Conservation (phyloP, 2,329 filamentous ascomycete genomes). For the Ceratocystis cubensis region DNA sequence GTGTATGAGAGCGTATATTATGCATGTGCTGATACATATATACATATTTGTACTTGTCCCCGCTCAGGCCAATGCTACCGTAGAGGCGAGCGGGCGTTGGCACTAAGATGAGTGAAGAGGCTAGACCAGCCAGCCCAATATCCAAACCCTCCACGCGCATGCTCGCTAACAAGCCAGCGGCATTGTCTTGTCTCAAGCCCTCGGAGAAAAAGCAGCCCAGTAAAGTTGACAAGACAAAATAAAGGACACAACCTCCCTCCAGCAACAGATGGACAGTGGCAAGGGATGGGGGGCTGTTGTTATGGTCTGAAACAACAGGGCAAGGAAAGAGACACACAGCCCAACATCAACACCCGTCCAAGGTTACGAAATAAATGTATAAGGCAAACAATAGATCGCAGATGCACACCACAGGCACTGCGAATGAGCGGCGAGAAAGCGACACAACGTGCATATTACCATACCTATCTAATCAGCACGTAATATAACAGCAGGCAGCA, state of each 20-base stretch:
- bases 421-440: background rate
- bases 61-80: background rate
- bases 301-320: constrained; percentile 2
- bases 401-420: no score
- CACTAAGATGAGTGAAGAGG: background rate
- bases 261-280: background rate
- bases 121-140: no score
- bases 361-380: background rate
- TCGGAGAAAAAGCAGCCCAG: background rate
- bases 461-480: background rate
- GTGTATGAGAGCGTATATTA: background rate
- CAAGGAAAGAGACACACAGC: background rate
- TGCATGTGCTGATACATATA: background rate
- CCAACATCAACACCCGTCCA: background rate
- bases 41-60: background rate
- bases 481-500: no score
- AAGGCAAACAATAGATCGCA: background rate
- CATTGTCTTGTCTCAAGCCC: background rate
- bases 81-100: background rate
- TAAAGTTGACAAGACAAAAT: background rate
- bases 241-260: background rate
- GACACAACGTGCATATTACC: background rate
- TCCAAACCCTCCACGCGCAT: background rate
- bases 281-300: background rate
- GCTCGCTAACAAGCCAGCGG: background rate